Evolutionary conservation across 169 alveolate genomes (phyloP).

Genomic region (Cryptosporidium sp.): DNA sequence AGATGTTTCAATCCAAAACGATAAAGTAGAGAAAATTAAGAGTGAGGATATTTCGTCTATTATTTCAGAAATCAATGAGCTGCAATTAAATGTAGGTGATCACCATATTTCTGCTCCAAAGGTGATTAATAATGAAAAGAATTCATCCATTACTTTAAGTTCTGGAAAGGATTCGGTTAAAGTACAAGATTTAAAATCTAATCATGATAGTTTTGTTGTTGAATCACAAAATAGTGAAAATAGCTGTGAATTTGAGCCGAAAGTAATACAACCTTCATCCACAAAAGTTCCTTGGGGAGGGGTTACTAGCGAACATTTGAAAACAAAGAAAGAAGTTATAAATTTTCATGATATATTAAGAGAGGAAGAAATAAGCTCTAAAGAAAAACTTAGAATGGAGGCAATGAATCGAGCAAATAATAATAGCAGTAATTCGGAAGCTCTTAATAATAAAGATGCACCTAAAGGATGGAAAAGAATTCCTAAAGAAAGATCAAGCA

Average conservation of each 20-base stretch:
- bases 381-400: neutral
- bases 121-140: neutral
- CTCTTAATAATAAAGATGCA: neutral
- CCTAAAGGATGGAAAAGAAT: slow-evolving; percentile 42
- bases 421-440: neutral
- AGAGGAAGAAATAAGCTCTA: neutral
- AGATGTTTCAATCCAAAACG: neutral
- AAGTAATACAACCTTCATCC: neutral
- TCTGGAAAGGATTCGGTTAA: neutral
- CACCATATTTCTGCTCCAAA: slow-evolving; percentile 14
- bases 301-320: neutral
- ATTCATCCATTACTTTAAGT: neutral
- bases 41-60: slow-evolving; percentile 21
- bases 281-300: slow-evolving; percentile 11
- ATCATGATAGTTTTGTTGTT: neutral
- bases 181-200: neutral
- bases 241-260: neutral
- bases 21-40: slow-evolving; percentile 5
- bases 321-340: neutral
- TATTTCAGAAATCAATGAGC: slow-evolving; percentile 29
- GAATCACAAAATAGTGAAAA: neutral
- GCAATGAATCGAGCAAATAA: neutral
- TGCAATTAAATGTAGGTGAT: neutral
- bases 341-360: slow-evolving; percentile 30
- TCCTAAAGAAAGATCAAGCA: neutral